Evolutionary conservation across 768 basidiomycete species (phyloP).

Genomic region (Leccinellum rugosiceps): DNA sequence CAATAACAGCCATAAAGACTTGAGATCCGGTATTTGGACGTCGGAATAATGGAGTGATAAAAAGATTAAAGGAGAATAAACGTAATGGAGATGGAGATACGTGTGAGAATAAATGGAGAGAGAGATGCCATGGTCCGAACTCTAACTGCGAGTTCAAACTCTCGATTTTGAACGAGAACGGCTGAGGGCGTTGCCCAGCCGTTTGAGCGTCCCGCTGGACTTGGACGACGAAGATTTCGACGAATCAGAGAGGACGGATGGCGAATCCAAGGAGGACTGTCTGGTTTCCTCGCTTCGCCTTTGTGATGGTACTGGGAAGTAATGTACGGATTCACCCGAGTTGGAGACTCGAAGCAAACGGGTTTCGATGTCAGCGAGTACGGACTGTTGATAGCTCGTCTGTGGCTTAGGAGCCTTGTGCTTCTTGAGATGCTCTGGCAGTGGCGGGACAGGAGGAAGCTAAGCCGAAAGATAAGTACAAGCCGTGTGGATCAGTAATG

Average conservation of each 20-base stretch:
- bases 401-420: conserved; percentile 11
- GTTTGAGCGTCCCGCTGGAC: conserved; percentile 20
- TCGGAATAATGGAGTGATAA: conserved; percentile 18
- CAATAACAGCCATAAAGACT: background rate
- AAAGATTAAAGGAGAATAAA: conserved; percentile 9
- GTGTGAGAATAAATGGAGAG: conserved; percentile 4
- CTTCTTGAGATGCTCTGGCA: conserved; percentile 26
- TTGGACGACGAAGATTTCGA: conserved; percentile 22
- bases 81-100: conserved; percentile 4
- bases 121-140: background rate
- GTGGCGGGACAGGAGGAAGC: conserved; percentile 27
- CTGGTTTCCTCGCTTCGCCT: conserved; percentile 28
- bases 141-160: conserved; percentile 4
- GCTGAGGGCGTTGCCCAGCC: conserved; percentile 16
- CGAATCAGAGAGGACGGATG: conserved; percentile 24
- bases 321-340: conserved; percentile 31
- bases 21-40: background rate
- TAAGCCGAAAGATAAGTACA: conserved; percentile 8
- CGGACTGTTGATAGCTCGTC: conserved; percentile 29
- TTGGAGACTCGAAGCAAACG: conserved; percentile 25
- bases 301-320: conserved; percentile 33
- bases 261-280: conserved; percentile 28
- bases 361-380: conserved; percentile 32
- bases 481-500: background rate
- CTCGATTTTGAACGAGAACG: conserved; percentile 24